Conservation (phyloP, 768 basidiomycete genomes). For the Pluteus cervinus region DNA sequence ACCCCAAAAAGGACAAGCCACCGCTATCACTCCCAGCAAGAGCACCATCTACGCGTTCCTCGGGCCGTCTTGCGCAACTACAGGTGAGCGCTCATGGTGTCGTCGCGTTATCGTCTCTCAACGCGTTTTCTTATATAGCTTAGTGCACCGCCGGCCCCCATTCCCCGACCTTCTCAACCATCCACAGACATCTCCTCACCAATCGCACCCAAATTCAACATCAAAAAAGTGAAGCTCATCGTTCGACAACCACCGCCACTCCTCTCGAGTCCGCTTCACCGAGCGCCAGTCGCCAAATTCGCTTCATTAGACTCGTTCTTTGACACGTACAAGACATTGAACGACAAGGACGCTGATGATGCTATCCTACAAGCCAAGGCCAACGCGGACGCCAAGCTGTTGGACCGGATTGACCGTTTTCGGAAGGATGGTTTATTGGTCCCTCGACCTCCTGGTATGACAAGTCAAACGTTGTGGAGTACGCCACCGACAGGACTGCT, state of each 20-base stretch:
- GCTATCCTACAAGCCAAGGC: slow-evolving; percentile 24
- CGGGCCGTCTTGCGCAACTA: too few species aligned
- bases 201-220: slow-evolving; percentile 26
- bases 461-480: slow-evolving; percentile 11
- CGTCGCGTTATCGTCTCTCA: too few species aligned
- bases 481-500: too few species aligned
- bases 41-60: too few species aligned
- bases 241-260: slow-evolving; percentile 58
- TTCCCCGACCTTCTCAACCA: slow-evolving; percentile 4
- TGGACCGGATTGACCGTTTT: slow-evolving; percentile 21
- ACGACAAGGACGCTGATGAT: slow-evolving; percentile 41
- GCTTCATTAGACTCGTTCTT: slow-evolving; percentile 54
- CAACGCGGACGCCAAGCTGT: slow-evolving; percentile 20
- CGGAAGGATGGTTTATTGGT: slow-evolving; percentile 32
- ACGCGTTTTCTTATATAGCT: background rate
- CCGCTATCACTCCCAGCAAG: too few species aligned
- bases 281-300: slow-evolving; percentile 45
- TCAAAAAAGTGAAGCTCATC: slow-evolving; percentile 63
- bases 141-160: background rate
- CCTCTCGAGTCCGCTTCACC: slow-evolving; percentile 64
- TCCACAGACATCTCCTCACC: slow-evolving; percentile 11
- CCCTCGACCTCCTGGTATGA: slow-evolving; percentile 27
- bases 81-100: too few species aligned
- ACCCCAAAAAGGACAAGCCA: too few species aligned
- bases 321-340: slow-evolving; percentile 52